Conservation (phyloP, 352 stramenopile species). For the Phytophthora multivora region DNA sequence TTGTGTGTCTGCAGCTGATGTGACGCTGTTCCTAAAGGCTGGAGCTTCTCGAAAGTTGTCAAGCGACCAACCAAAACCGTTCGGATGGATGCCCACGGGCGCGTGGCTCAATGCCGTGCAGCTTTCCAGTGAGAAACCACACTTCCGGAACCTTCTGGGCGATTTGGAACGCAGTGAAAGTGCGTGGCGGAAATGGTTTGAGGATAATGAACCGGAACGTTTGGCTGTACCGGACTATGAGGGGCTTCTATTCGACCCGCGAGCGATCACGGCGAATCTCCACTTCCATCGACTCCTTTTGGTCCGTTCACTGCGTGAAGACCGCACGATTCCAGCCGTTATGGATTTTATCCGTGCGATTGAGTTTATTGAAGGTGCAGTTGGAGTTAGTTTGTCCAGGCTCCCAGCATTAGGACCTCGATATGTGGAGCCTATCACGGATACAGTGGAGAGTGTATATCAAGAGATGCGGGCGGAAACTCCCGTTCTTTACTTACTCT, state of each 20-base stretch:
- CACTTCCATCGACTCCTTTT: constrained; percentile 77
- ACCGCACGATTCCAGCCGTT: constrained; percentile 75
- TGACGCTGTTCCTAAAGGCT: constrained; percentile 77
- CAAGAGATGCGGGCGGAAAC: constrained; percentile 69
- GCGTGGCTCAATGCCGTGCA: constrained; percentile 78
- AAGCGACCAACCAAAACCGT: constrained; percentile 74
- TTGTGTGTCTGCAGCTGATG: constrained; percentile 53
- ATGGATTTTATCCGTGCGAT: constrained; percentile 68
- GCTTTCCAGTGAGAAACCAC: constrained; percentile 64
- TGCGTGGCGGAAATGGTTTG: constrained; percentile 77
- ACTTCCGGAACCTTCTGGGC: constrained; percentile 64
- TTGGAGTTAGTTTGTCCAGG: constrained; percentile 27
- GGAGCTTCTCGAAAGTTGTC: constrained; percentile 66
- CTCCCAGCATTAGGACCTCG: constrained; percentile 65
- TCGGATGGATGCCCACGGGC: constrained; percentile 66
- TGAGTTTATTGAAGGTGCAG: constrained; percentile 59
- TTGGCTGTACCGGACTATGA: constrained; percentile 74
- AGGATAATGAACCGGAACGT: constrained; percentile 80
- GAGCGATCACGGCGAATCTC: constrained; percentile 63
- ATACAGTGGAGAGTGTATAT: constrained; percentile 75
- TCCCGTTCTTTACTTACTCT: constrained; percentile 76
- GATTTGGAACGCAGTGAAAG: constrained; percentile 76
- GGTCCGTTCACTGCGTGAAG: constrained; percentile 69
- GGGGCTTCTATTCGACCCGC: constrained; percentile 61
- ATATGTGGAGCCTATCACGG: constrained; percentile 69